Base-by-base conservation (phyloP, 352 stramenopile species). In the Phytophthora nicotianae region DNA sequence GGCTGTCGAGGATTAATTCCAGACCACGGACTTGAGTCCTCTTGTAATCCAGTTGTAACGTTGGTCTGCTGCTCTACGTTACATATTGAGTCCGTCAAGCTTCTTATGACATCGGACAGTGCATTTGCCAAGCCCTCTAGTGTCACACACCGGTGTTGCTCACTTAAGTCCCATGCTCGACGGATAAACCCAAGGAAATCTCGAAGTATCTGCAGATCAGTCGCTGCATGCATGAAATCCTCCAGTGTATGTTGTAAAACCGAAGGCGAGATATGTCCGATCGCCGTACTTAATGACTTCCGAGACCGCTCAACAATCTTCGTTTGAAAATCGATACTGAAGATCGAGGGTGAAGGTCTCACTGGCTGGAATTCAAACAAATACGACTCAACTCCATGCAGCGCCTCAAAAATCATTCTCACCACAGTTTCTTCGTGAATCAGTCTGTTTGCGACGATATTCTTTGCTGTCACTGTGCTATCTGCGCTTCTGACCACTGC, bases 381-480 rank as follows among this genome's bases (percentile, higher is more conserved):
- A 5, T 79, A 50, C 5, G 80, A 84, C 14, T 76, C 66, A 0
- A 88, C 62, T 0, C 83, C 83, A 54, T 74, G 55, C 14, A 91
- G 54, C 14, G 77, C 81, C 54, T 88, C 73, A n/a, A 91, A 87
- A 0, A 83, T 57, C 29, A 83, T 73, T 26, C 67, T 58, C 4
- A 90, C 77, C 10, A 80, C 55, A 13, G 73, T 74, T 51, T 68
- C 41, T 45, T 91, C 83, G 27, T 85, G 77, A 2, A 91, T 65
- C 6, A 90, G 40, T 42, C 56, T 51, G 21, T 59, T 24, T 23
- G 72, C 53, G 23, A 51, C 24, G 29, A 51, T 37, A 16, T 48
- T 27, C 23, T 33, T 56, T n/a, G 10, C 17, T 19, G 35, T 19
- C 8, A 26, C 19, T 21, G 16, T 45, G 27, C 3, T 41, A 0